Conservation (phyloP, 1,284 basidiomycete genomes). For the Cryptococcus neoformans region DNA sequence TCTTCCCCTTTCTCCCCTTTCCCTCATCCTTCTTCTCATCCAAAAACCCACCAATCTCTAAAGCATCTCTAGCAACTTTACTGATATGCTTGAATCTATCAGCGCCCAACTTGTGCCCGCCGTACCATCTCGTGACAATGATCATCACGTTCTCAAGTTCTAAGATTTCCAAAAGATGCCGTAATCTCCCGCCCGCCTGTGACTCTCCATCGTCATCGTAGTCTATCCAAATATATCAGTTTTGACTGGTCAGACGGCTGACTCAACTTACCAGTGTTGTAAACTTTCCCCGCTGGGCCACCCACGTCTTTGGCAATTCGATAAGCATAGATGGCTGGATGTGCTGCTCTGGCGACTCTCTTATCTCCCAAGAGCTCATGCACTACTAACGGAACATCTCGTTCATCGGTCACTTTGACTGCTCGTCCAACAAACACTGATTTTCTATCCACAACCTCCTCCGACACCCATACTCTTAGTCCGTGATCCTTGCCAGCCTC, state of each 20-base stretch:
- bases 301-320: conserved; percentile 40
- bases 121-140: conserved; percentile 59
- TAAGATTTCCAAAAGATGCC: conserved; percentile 82
- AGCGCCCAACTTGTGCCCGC: conserved; percentile 68
- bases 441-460: conserved; percentile 77
- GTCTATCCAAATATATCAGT: conserved; percentile 54
- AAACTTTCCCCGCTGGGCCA: conserved; percentile 35
- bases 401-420: conserved; percentile 70
- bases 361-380: conserved; percentile 66
- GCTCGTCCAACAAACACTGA: conserved; percentile 79
- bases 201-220: conserved; percentile 93
- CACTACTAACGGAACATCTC: conserved; percentile 70
- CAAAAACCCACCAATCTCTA: conserved; percentile 63
- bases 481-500: conserved; percentile 40
- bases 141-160: conserved; percentile 68
- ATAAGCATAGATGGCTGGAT: conserved; percentile 84
- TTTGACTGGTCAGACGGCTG: background rate
- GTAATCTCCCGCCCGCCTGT: conserved; percentile 79
- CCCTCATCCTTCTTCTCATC: conserved; percentile 16
- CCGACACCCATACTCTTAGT: conserved; percentile 63
- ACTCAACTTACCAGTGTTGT: conserved; percentile 35
- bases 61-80: conserved; percentile 79
- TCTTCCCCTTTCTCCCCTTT: conserved; percentile 19
- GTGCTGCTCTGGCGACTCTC: conserved; percentile 62
- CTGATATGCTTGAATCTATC: conserved; percentile 93